Base-by-base conservation (phyloP, 202 grass and related monocot species). In the Cymbopogon flexuosus region DNA sequence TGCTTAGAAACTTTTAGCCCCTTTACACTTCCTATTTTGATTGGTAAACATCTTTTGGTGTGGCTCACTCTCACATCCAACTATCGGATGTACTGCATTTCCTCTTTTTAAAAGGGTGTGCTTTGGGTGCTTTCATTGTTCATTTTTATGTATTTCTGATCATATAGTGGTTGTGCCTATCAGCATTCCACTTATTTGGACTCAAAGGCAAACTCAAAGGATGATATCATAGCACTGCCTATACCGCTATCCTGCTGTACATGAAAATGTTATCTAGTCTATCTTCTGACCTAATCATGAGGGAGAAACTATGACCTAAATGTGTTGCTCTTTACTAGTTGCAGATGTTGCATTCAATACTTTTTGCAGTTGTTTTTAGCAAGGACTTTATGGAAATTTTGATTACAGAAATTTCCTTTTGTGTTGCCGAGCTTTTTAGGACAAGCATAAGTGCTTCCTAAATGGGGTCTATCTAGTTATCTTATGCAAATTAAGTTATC, bases 1-100 rank as follows among this genome's bases (percentile, higher is more conserved):
- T 85, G 67, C 51, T 6, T n/a, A 18, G 30, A 23, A 23, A 47
- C 58, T 62, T 63, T 43, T 23, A 34, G 31, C 49, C 41, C 19
- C 47, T 78, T 78, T 62, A 29, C 22, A 40, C 51, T 68, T 78
- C 46, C 21, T 73, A 52, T 43, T 24, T 13, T 68, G 51, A 81
- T 81, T 81, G 81, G 69, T 24, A 70, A 83, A 83, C 79, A 90
- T 79, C 45, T 64, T 69, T 31, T 62, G 71, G 73, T 79, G 88
- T 68, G 27, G 4, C 62, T 86, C 79, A 62, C 79, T 86, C 68
- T 75, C 68, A 56, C 84, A 65, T 7, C 79, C 74, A 37, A 79
- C 78, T 36, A 84, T 35, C 6, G 37, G 73, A 69, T 78, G 70
- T 79, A 63, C 83, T 86, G 79, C 68, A 70, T 68, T 63, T 86